Evolutionary conservation across 2,329 filamentous ascomycete species (phyloP).

Genomic region (Fusarium pseudoanthophilum): DNA sequence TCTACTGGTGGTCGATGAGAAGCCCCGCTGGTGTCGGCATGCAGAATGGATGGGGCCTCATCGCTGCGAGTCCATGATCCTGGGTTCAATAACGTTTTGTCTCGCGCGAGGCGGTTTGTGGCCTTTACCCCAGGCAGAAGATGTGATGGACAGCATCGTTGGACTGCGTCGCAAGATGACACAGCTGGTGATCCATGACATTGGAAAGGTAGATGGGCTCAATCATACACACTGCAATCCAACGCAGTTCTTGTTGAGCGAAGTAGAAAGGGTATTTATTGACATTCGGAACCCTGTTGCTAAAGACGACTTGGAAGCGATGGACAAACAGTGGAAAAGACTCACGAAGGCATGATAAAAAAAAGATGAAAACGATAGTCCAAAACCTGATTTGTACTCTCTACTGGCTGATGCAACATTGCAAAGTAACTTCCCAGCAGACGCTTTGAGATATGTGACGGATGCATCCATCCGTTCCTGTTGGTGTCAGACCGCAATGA

Average conservation of each 20-base stretch:
- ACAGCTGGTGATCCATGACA: not conserved
- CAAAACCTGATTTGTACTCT: too few species aligned
- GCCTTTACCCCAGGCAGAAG: not conserved
- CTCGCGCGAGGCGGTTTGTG: not conserved
- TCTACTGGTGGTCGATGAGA: constrained; percentile 35
- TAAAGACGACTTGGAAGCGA: too few species aligned
- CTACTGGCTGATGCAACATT: too few species aligned
- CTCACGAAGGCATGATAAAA: too few species aligned
- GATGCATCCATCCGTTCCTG: too few species aligned
- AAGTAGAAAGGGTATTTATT: not conserved
- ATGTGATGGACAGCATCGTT: not conserved
- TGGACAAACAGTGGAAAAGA: too few species aligned
- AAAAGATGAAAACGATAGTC: too few species aligned
- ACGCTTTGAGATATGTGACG: too few species aligned
- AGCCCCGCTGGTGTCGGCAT: constrained; percentile 48
- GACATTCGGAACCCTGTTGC: not conserved
- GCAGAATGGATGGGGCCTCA: constrained; percentile 50
- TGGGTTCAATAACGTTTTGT: constrained; percentile 41
- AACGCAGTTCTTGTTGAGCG: not conserved
- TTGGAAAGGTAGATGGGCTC: not conserved
- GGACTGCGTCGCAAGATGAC: not conserved
- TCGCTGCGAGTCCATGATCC: constrained; percentile 52
- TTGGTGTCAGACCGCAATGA: too few species aligned
- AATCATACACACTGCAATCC: not conserved
- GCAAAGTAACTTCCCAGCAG: too few species aligned